These are phyloP conservation scores for Cucumis hystrix DNA, from an alignment of 306 rosid genomes.

Conservation along the genomic window DNA sequence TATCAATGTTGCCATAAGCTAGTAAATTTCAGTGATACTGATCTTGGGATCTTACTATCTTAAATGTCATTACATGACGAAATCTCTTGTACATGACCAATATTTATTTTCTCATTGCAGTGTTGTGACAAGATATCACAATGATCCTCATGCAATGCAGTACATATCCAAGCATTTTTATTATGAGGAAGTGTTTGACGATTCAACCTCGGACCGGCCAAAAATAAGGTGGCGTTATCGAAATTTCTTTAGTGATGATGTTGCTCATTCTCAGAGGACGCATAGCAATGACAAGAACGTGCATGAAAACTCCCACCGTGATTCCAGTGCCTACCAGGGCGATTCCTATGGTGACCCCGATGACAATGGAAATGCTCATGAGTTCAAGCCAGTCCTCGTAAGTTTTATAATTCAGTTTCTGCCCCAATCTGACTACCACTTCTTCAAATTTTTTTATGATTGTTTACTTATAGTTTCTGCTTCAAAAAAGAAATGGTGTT, in stretches of 20 bases:
- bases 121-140: conserved; percentile 35
- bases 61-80: neutral
- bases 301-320: conserved; percentile 14
- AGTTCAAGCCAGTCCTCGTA: conserved; percentile 34
- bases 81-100: neutral
- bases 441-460: neutral
- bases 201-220: conserved; percentile 44
- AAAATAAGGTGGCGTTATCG: conserved; percentile 70
- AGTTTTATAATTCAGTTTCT: conserved; percentile 13
- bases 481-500: neutral
- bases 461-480: neutral
- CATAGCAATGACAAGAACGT: conserved; percentile 20
- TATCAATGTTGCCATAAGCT: neutral
- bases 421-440: neutral
- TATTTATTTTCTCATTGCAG: conserved; percentile 27
- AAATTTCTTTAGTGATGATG: conserved; percentile 45
- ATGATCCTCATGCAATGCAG: conserved; percentile 33
- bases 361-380: conserved; percentile 15
- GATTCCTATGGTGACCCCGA: conserved; percentile 11
- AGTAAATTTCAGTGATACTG: neutral
- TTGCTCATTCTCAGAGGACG: conserved; percentile 21
- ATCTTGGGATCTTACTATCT: neutral
- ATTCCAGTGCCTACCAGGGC: conserved; percentile 16
- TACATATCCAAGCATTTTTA: conserved; percentile 55
- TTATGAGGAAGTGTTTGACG: conserved; percentile 58